These are phyloP conservation scores for Fraxinus platypoda DNA, from an alignment of 305 asterid species.

Conservation along the genomic window DNA sequence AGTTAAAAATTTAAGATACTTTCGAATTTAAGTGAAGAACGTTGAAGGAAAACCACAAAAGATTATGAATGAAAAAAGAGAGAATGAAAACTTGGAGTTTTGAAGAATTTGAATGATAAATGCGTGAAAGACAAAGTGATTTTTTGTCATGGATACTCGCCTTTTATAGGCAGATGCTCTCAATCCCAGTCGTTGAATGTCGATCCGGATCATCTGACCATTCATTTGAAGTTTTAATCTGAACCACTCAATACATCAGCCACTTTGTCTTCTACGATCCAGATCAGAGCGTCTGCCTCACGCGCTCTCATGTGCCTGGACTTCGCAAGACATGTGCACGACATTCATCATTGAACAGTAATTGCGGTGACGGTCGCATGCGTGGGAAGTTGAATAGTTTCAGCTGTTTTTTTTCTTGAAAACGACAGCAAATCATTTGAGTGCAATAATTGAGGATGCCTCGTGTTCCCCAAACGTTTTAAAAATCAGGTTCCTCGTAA, in stretches of 20 bases:
- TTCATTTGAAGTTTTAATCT: too few relatives aligned
- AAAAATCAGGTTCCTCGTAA: neutral
- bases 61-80: neutral
- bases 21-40: neutral
- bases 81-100: neutral
- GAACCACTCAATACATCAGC: too few relatives aligned
- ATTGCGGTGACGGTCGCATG: neutral
- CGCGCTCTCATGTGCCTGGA: neutral
- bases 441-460: neutral
- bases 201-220: too few relatives aligned
- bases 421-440: neutral
- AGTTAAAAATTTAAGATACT: neutral
- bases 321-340: neutral
- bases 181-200: neutral
- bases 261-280: too few relatives aligned
- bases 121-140: neutral
- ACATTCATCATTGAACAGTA: neutral
- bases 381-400: neutral
- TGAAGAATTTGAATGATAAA: neutral
- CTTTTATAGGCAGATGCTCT: neutral
- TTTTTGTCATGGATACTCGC: neutral
- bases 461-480: neutral
- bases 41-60: neutral
- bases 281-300: too few relatives aligned
- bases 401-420: neutral